Percentiles rank a stretch among this genome's conserved stretches.
phyloP scores from a whole-genome alignment of 2,329 filamentous ascomycete species.

The Colletotrichum spinosum region DNA sequence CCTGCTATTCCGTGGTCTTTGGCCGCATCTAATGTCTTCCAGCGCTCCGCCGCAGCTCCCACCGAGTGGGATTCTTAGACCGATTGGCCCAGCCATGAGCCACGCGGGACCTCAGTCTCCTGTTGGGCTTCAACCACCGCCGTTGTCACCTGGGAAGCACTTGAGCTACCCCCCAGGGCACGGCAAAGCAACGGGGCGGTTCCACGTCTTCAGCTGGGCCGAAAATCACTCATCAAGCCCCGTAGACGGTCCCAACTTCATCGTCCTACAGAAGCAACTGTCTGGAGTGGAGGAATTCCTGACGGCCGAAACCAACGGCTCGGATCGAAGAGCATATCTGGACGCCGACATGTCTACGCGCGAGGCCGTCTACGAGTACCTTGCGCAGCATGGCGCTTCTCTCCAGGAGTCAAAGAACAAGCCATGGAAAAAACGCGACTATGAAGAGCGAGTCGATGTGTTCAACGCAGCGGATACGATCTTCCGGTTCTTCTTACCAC shows the following conservation, averaged over 20 bases:
- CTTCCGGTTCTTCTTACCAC: slow-evolving; percentile 57
- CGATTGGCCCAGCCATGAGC: slow-evolving; percentile 5
- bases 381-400: slow-evolving; percentile 21
- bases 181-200: slow-evolving; percentile 17
- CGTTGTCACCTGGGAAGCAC: slow-evolving; percentile 10
- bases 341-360: slow-evolving; percentile 38
- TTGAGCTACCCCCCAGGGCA: slow-evolving; percentile 25
- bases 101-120: background rate
- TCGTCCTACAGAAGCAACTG: slow-evolving; percentile 30
- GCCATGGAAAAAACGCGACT: slow-evolving; percentile 41
- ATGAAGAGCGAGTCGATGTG: slow-evolving; percentile 51
- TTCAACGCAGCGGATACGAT: slow-evolving; percentile 54
- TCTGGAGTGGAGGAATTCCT: slow-evolving; percentile 30
- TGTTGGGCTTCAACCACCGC: background rate
- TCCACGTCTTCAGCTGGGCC: slow-evolving; percentile 37
- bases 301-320: slow-evolving; percentile 27
- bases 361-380: slow-evolving; percentile 45
- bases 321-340: slow-evolving; percentile 23
- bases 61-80: slow-evolving; percentile 26
- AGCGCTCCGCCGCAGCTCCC: slow-evolving; percentile 32
- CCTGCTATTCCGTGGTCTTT: background rate
- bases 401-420: slow-evolving; percentile 14
- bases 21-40: background rate
- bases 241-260: slow-evolving; percentile 28
- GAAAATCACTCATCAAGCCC: slow-evolving; percentile 8